Base-by-base conservation (phyloP, 192 early-diverging fungal genomes). In the Funneliformis mosseae region DNA sequence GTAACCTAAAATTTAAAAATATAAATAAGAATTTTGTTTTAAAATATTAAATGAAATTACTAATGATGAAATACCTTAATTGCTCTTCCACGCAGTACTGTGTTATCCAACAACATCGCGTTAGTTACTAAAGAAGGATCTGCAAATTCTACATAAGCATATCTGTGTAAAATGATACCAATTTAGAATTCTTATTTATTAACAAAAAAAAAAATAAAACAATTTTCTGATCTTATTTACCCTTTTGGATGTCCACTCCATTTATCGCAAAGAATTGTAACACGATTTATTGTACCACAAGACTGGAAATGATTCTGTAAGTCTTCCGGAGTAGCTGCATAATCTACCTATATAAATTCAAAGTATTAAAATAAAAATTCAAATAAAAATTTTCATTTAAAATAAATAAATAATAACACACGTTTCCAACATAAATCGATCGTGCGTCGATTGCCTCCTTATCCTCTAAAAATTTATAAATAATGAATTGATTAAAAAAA, bases 141-240 rank as follows among this genome's bases (percentile, higher is more conserved):
- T 23, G 94, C 94, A 93, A 99, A 99, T 84, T 99, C 98, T 8
- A 99, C 91, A 80, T 98, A 99, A 8, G 96, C 98, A 80, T 92
- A 98, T 28, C 91, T 87, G 81, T 18, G 78, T 41, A 18, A 33
- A 59, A 27, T 12, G 38, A 25, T 38, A 38, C 48, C 6, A 28
- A 21, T 41, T 16, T 74, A 85, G 81, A 39, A 39, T 38, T 3
- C 9, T 38, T 25, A 83, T 85, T 74, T 85, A 85, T 12, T 84
- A 86, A 80, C 87, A 85, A 18, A 28, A 8, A 82, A 16, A 18
- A 7, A 21, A 28, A 27, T 41, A 33, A 50, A 66, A 18, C 11
- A 48, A 70, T 45, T 27, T 7, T 3, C 10, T 5, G 11, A 70
- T 63, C 6, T 62, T 10, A 33, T 43, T 81, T 87, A 88, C 82